phyloP scores from a whole-genome alignment of 768 basidiomycete genomes.

The Hypholoma sublateritium region DNA sequence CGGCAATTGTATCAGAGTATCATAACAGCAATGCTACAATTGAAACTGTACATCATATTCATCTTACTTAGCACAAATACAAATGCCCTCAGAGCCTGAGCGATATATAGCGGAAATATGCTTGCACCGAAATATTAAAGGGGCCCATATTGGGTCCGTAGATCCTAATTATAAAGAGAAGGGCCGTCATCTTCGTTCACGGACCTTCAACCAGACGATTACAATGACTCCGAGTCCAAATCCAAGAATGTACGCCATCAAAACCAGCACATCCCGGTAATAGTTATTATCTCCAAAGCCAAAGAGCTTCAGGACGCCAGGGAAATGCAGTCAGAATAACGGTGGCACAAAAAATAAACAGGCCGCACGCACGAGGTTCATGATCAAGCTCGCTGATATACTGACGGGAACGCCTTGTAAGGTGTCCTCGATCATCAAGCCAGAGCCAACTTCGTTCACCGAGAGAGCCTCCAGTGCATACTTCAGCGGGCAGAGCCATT shows the following conservation, averaged over 20 bases:
- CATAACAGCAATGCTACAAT: neutral
- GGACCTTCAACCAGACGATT: slow-evolving; percentile 74
- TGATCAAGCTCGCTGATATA: slow-evolving; percentile 80
- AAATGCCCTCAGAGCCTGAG: too few relatives aligned
- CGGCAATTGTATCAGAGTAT: neutral
- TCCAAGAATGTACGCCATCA: slow-evolving; percentile 84
- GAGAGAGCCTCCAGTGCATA: slow-evolving; percentile 82
- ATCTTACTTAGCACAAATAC: neutral
- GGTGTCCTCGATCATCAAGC: slow-evolving; percentile 78
- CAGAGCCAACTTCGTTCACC: slow-evolving; percentile 91
- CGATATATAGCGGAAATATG: neutral
- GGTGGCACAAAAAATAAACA: neutral
- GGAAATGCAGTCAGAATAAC: slow-evolving; percentile 2
- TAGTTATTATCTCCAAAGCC: slow-evolving; percentile 83
- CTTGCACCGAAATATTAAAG: too few relatives aligned
- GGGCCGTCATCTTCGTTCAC: slow-evolving; percentile 61
- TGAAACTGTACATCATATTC: too few relatives aligned
- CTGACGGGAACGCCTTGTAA: slow-evolving; percentile 81
- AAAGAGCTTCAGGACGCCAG: slow-evolving; percentile 57
- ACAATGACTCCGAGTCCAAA: slow-evolving; percentile 73
- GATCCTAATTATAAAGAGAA: too few relatives aligned
- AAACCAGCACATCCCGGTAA: slow-evolving; percentile 85
- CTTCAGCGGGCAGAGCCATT: slow-evolving; percentile 87
- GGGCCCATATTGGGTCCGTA: too few relatives aligned
- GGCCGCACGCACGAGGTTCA: slow-evolving; percentile 65